These are phyloP conservation scores for Ricinus communis DNA, from an alignment of 345 rosid genomes.

Conservation along the genomic window DNA sequence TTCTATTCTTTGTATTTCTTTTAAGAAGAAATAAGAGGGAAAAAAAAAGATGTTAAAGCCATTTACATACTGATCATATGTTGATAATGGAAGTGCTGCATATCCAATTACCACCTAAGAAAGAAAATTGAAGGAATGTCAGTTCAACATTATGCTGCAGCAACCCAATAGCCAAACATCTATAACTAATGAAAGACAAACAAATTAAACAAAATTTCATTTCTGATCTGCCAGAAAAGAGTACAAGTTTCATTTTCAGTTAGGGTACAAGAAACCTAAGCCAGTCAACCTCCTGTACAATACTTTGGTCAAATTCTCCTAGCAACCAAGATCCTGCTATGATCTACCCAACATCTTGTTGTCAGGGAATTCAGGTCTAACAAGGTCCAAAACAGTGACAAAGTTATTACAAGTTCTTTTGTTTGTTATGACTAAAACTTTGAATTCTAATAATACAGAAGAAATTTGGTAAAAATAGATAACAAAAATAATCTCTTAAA, in stretches of 20 bases:
- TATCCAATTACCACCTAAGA: conserved; percentile 89
- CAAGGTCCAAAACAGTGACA: neutral
- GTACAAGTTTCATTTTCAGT: neutral
- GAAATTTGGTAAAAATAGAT: neutral
- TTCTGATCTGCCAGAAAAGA: neutral
- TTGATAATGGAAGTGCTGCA: conserved; percentile 85
- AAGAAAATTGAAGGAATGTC: conserved; percentile 19
- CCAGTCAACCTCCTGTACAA: neutral
- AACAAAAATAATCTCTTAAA: neutral
- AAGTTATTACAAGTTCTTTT: neutral
- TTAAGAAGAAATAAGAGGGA: conserved; percentile 7
- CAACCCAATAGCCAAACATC: neutral
- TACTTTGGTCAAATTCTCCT: neutral
- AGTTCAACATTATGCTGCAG: neutral
- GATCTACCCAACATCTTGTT: neutral
- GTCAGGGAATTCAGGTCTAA: neutral
- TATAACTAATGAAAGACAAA: neutral
- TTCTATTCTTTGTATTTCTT: neutral
- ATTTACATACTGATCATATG: conserved; percentile 82
- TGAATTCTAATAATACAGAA: neutral
- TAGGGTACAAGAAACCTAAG: neutral
- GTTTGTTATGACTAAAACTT: neutral
- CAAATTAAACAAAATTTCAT: neutral
- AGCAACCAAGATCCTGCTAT: neutral
- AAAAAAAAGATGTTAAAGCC: conserved; percentile 6